These are phyloP conservation scores for Strigomonas oncopelti DNA, from an alignment of 208 protist genomes.

Conservation along the genomic window DNA sequence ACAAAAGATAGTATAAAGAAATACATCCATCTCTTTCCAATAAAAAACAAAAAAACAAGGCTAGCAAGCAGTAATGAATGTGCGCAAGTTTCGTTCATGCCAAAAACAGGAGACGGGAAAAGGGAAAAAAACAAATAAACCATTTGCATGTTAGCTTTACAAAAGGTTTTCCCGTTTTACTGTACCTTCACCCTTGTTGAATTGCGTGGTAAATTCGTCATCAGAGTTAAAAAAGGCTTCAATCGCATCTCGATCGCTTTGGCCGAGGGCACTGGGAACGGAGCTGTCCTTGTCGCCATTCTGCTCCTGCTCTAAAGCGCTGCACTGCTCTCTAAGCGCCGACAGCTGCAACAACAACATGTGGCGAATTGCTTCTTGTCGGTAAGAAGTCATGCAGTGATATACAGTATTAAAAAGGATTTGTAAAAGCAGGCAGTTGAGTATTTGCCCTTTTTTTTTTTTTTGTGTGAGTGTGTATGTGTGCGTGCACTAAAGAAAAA, in stretches of 20 bases:
- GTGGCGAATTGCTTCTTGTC: slow-evolving; percentile 30
- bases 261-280: slow-evolving; percentile 28
- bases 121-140: slow-evolving; percentile 2
- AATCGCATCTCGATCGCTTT: slow-evolving; percentile 81
- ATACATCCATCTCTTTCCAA: background rate
- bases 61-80: background rate
- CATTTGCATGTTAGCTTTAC: slow-evolving; percentile 6
- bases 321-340: too few species aligned
- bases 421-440: background rate
- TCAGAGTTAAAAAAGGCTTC: slow-evolving; percentile 83
- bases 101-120: slow-evolving; percentile 5
- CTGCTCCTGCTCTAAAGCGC: background rate
- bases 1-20: background rate
- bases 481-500: slow-evolving; percentile 9
- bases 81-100: background rate
- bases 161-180: slow-evolving; percentile 38
- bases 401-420: too few species aligned
- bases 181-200: slow-evolving; percentile 68
- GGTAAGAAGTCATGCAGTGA: slow-evolving; percentile 1
- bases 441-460: background rate
- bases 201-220: slow-evolving; percentile 70
- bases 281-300: background rate
- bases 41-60: slow-evolving; percentile 9
- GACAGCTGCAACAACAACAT: slow-evolving; percentile 30
- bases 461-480: background rate